These are phyloP conservation scores for Tylopilus sp. DNA, from an alignment of 768 basidiomycete genomes.

Conservation along the genomic window DNA sequence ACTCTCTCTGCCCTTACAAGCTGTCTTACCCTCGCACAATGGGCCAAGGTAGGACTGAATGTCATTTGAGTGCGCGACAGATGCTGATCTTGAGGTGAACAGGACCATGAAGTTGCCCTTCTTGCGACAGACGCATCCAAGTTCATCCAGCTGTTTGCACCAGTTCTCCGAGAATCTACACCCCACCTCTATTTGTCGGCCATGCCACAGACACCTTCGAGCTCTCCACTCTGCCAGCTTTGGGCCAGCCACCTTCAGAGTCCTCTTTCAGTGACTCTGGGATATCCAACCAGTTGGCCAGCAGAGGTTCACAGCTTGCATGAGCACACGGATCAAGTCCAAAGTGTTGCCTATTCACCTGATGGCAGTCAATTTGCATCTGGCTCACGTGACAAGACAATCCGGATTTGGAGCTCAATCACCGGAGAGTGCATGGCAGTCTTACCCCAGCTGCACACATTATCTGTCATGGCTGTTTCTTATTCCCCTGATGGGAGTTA, in stretches of 20 bases:
- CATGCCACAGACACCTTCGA: constrained; percentile 31
- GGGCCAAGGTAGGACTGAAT: constrained; percentile 16
- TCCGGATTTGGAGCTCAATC: constrained; percentile 18
- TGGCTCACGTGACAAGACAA: constrained; percentile 19
- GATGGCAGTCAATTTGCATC: constrained; percentile 24
- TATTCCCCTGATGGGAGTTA: constrained; percentile 27
- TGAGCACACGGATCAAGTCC: constrained; percentile 11
- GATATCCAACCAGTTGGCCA: constrained; percentile 13
- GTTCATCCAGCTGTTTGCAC: constrained; percentile 32
- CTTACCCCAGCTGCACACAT: constrained; percentile 2
- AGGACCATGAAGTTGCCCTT: constrained; percentile 11
- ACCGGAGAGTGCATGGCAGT: constrained; percentile 13
- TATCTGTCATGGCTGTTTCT: not conserved
- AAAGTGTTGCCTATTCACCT: constrained; percentile 21
- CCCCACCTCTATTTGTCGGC: constrained; percentile 41
- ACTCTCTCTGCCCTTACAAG: constrained; percentile 8
- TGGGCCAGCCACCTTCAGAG: constrained; percentile 20
- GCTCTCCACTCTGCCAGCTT: constrained; percentile 22
- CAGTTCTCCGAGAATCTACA: constrained; percentile 28
- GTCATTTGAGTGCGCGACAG: not conserved
- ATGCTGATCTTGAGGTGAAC: constrained; percentile 2
- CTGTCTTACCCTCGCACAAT: constrained; percentile 9
- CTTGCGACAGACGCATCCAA: constrained; percentile 24
- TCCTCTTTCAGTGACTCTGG: constrained; percentile 10
- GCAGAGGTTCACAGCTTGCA: constrained; percentile 15